Evolutionary conservation across 2,329 filamentous ascomycete species (phyloP), one percentile per base, ranked within the genome.

Genomic region (Monosporascus cannonballus): DNA sequence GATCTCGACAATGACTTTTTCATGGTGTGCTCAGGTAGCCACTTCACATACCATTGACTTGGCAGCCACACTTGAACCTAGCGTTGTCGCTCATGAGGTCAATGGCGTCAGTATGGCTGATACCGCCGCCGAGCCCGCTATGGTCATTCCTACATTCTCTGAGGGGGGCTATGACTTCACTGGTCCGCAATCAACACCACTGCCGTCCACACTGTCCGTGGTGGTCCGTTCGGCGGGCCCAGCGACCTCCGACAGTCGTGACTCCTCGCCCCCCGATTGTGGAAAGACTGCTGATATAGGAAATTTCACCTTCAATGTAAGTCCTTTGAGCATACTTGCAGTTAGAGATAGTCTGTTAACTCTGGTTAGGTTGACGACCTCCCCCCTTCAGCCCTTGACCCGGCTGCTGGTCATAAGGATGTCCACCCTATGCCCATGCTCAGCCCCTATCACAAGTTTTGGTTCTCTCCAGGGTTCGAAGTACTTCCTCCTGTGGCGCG

Each of bases 371-470:
- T 65, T 37, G 61, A 66, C 51, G 64, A 67, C 42, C 54, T 66
- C 25, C 54, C 58, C 34, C 50, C 52, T 24, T 57, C 59, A 39
- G 50, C 53, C 30, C 49, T 51, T 17, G 54, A 49, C 7, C 50
- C 59, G 2, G 52, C 47, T 38, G 48, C 46, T 15, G 51, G 56
- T 47, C 53, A 58, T 18, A 50, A 54, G 22, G 42, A 58, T 46
- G 50, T 58, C 20, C 53, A 53, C 17, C 59, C 64, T 30, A 59
- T 61, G 55, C 56, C 62, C 15, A 55, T 65, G 51, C 59, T 61
- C 45, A 62, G 55, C 42, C 64, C 65, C 1, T 65, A 67, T 47
- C 66, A 67, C 54, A 59, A 61, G 41, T 65, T 68, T 52, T 65
- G 61, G 50, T 68, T 65, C 54, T 60, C 64, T 1, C 50, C 55